Evolutionary conservation across 257 asterid species (phyloP).

Genomic region (Nicotiana tomentosiformis): DNA sequence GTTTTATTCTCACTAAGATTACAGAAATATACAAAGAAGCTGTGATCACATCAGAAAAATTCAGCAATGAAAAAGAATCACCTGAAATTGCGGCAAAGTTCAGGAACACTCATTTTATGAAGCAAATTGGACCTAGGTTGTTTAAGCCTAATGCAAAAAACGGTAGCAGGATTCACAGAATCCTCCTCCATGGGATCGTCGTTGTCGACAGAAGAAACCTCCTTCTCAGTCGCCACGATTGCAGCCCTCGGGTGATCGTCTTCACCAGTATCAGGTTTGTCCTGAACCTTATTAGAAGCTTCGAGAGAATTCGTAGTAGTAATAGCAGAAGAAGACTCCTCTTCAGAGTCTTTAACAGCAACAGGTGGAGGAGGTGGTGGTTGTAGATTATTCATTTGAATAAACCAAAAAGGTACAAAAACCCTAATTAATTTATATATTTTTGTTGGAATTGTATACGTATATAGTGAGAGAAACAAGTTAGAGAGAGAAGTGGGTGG

Average conservation of each 20-base stretch:
- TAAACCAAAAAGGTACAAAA: constrained; percentile 20
- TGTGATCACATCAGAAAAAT: not conserved
- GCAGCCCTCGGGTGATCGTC: constrained; percentile 27
- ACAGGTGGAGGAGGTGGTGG: constrained; percentile 15
- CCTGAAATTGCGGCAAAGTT: constrained; percentile 98
- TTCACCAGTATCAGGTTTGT: constrained; percentile 22
- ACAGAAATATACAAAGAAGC: not conserved
- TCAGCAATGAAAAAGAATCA: constrained; percentile 7
- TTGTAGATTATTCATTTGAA: constrained; percentile 51
- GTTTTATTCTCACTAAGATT: not conserved
- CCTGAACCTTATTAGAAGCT: constrained; percentile 33
- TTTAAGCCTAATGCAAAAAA: constrained; percentile 71
- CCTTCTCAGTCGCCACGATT: constrained; percentile 26
- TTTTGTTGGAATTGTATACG: not conserved
- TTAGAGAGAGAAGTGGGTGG: constrained; percentile 35
- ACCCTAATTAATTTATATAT: constrained; percentile 38
- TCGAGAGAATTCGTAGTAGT: constrained; percentile 17
- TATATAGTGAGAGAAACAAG: constrained; percentile 16
- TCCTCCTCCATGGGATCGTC: constrained; percentile 72
- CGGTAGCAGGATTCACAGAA: constrained; percentile 50
- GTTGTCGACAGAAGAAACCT: constrained; percentile 27
- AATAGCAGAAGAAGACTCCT: constrained; percentile 36
- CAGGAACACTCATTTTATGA: constrained; percentile 96
- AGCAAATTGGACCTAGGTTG: constrained; percentile 77
- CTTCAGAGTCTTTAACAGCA: constrained; percentile 44